A percentile compares a stretch with the other conserved stretches of the same genome.
Evolutionary conservation across 768 basidiomycete species (phyloP).

Genomic region (Tricholoma bakamatsutake): DNA sequence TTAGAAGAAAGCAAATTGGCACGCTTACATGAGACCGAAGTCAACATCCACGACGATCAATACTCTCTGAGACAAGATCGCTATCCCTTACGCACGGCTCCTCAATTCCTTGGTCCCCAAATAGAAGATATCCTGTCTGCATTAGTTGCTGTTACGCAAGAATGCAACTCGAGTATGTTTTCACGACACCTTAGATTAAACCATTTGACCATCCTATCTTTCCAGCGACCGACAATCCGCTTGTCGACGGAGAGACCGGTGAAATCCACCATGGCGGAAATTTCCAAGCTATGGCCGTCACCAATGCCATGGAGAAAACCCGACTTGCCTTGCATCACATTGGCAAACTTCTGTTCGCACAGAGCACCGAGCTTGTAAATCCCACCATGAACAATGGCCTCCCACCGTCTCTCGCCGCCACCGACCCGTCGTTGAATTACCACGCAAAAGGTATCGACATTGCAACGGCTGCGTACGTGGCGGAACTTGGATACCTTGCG

Average conservation of each 20-base stretch:
- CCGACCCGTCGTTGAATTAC: slow-evolving; percentile 73
- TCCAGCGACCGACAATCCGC: slow-evolving; percentile 79
- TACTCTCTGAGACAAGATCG: slow-evolving; percentile 73
- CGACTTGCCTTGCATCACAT: slow-evolving; percentile 66
- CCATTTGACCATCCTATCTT: slow-evolving; percentile 5
- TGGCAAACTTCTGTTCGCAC: slow-evolving; percentile 66
- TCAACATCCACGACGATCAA: slow-evolving; percentile 57
- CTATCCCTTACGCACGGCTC: slow-evolving; percentile 60
- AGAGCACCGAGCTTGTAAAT: slow-evolving; percentile 71
- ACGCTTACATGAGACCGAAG: slow-evolving; percentile 54
- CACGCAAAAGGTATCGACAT: slow-evolving; percentile 78
- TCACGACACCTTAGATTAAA: neutral
- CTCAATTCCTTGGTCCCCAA: slow-evolving; percentile 78
- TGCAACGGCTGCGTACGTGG: slow-evolving; percentile 73
- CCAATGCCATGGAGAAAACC: slow-evolving; percentile 82
- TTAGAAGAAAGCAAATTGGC: slow-evolving; percentile 60
- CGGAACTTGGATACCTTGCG: slow-evolving; percentile 73
- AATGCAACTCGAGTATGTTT: slow-evolving; percentile 72
- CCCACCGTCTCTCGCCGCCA: slow-evolving; percentile 67
- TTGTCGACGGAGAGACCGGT: slow-evolving; percentile 63
- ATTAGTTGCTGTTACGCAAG: slow-evolving; percentile 51
- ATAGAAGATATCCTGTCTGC: slow-evolving; percentile 69
- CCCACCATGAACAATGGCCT: slow-evolving; percentile 77
- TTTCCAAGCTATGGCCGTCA: slow-evolving; percentile 81
- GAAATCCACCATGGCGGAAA: slow-evolving; percentile 76